Evolutionary conservation across 495 filamentous ascomycete genomes (phyloP).

Genomic region (Sporormia fimetaria): DNA sequence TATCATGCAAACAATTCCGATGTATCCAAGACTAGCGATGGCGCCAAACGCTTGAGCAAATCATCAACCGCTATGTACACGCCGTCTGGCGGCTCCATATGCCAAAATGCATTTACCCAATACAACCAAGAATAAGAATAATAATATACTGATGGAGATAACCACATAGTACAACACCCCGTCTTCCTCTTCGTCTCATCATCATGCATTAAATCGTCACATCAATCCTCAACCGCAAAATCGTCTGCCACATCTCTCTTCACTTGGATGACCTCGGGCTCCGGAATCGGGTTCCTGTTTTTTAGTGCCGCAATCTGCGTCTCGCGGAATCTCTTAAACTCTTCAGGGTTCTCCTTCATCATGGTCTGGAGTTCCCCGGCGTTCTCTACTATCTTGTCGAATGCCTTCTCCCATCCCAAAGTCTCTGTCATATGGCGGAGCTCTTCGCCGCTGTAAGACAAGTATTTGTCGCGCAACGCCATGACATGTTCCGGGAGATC

Average conservation of each 20-base stretch:
- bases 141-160: too few relatives aligned
- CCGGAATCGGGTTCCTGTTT: slow-evolving; percentile 13
- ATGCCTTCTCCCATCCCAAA: slow-evolving; percentile 20
- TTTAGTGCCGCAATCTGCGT: slow-evolving; percentile 22
- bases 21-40: too few relatives aligned
- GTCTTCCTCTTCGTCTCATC: too few relatives aligned
- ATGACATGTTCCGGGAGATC: slow-evolving; percentile 13
- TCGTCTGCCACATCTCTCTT: slow-evolving; percentile 7
- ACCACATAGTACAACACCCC: too few relatives aligned
- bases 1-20: too few relatives aligned
- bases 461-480: slow-evolving; percentile 24
- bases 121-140: too few relatives aligned
- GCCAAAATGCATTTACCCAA: too few relatives aligned
- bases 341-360: slow-evolving; percentile 25
- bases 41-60: slow-evolving; percentile 1
- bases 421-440: slow-evolving; percentile 23
- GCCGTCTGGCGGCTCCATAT: neutral
- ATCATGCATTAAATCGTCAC: too few relatives aligned
- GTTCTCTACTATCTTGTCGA: slow-evolving; percentile 26
- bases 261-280: neutral
- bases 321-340: slow-evolving; percentile 20
- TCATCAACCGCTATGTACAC: neutral
- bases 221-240: slow-evolving; percentile 18
- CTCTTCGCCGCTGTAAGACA: slow-evolving; percentile 25
- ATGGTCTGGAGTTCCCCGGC: slow-evolving; percentile 30